Evolutionary conservation across 306 rosid genomes (phyloP), one percentile per base, ranked within the genome.

Genomic region (Malus sylvestris): DNA sequence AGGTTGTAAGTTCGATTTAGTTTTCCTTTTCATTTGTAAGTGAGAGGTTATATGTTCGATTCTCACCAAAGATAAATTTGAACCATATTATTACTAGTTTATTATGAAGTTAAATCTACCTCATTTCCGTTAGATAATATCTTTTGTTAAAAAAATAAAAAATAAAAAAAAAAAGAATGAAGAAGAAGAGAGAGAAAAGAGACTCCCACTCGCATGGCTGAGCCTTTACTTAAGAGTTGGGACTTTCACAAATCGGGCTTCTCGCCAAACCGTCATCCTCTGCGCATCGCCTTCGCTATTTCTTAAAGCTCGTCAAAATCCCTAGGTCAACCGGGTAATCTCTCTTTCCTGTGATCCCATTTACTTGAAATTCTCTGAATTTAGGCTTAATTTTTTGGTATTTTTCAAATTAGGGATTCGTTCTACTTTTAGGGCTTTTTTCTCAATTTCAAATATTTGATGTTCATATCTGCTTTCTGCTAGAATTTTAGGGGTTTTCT

Each of bases 41-140:
- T 33, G 0, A 5, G 2, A 33, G 2, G 0, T 33, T 0, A 5
- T 33, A 33, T 0, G 2, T 1, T 33, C 38, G 1, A 33, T 33
- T 33, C 38, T 33, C 1, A 0, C 0, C 7, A 33, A 33, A 33
- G 6, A 6, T 0, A 7, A 33, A 0, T 33, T 33, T 33, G 1
- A 5, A 33, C 1, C 1, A 33, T 5, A 33, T 5, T 33, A 33
- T 33, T 33, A 1, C 0, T 33, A 5, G 1, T 8, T 1, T 4
- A 33, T 33, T 33, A 1, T 33, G 1, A 33, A 0, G 35, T 33
- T 33, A 33, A 33, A 2, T 0, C 3, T 3, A 27, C 29, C 3
- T 2, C 0, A 27, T 27, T 2, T 27, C 29, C 29, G 29, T 0
- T 2, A 27, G 2, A 27, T 27, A 27, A 27, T 27, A 27, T 27